Conservation (phyloP, 2,329 filamentous ascomycete species). For the Colletotrichum lindemuthianum region DNA sequence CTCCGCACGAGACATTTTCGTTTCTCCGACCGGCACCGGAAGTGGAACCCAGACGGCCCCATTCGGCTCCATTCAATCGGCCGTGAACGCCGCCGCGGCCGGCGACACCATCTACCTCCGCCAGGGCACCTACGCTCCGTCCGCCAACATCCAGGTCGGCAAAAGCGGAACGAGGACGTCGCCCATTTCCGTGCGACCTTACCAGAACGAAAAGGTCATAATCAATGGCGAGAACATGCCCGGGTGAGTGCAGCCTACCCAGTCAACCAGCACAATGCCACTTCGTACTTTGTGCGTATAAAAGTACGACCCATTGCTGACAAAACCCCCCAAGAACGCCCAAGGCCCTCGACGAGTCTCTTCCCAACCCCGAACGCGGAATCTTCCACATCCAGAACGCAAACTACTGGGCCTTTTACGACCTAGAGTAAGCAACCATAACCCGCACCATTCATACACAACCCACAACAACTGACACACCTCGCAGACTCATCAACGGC, state of each 20-base stretch:
- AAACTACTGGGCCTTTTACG: constrained; percentile 57
- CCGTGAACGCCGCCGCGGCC: constrained; percentile 51
- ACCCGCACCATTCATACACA: background rate
- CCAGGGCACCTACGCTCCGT: constrained; percentile 53
- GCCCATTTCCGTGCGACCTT: constrained; percentile 52
- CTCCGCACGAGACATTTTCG: constrained; percentile 46
- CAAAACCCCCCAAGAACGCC: constrained; percentile 45
- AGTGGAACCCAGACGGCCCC: constrained; percentile 49
- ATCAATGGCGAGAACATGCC: constrained; percentile 55
- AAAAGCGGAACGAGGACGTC: constrained; percentile 50
- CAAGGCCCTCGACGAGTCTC: constrained; percentile 47
- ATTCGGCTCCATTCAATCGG: constrained; percentile 53
- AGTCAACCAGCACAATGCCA: too few species aligned
- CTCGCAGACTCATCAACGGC: constrained; percentile 43
- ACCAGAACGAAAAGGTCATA: constrained; percentile 52
- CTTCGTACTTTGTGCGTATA: background rate
- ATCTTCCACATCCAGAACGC: constrained; percentile 55
- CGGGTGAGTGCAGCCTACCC: constrained; percentile 29
- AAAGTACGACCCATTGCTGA: background rate
- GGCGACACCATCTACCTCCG: constrained; percentile 55
- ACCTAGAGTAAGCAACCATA: constrained; percentile 40
- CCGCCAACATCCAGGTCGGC: constrained; percentile 55
- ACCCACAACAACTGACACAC: background rate
- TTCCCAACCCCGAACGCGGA: constrained; percentile 52
- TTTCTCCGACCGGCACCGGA: constrained; percentile 51